A percentile compares a stretch with the other conserved stretches of the same genome.
phyloP scores from a whole-genome alignment of 1,139 yeast species.

The Candida tropicalis region DNA sequence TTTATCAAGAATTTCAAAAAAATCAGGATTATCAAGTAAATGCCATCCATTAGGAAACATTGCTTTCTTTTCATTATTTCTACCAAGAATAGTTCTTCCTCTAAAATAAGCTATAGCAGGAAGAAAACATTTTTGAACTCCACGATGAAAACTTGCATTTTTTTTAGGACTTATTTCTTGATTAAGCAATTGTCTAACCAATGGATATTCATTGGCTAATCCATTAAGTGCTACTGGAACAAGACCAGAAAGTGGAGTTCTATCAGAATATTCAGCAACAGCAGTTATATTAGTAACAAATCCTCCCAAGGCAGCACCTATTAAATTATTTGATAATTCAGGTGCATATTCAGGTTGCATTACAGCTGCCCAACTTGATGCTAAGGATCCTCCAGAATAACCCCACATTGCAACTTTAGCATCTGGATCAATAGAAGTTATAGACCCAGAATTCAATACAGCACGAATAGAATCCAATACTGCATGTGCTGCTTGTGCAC shows the following conservation, averaged over 20 bases:
- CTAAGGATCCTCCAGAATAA: slow-evolving; percentile 33
- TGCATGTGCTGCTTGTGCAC: slow-evolving; percentile 26
- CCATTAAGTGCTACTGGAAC: slow-evolving; percentile 30
- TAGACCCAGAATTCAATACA: slow-evolving; percentile 18
- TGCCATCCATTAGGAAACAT: slow-evolving; percentile 20
- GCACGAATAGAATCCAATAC: slow-evolving; percentile 27
- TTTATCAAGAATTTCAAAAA: slow-evolving; percentile 20
- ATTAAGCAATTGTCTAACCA: slow-evolving; percentile 7
- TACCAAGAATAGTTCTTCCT: slow-evolving; percentile 16
- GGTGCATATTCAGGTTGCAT: slow-evolving; percentile 38
- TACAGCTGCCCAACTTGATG: slow-evolving; percentile 32
- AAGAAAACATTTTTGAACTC: slow-evolving; percentile 8
- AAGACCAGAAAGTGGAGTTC: slow-evolving; percentile 29
- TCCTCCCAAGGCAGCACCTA: slow-evolving; percentile 40
- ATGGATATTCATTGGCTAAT: slow-evolving; percentile 29
- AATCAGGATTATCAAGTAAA: slow-evolving; percentile 19
- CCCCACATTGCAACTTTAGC: slow-evolving; percentile 30
- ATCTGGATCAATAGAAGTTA: slow-evolving; percentile 23
- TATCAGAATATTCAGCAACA: slow-evolving; percentile 29
- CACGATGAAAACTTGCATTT: slow-evolving; percentile 1
- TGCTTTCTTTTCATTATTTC: slow-evolving; percentile 15
- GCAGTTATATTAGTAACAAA: slow-evolving; percentile 28
- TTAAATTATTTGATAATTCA: slow-evolving; percentile 26
- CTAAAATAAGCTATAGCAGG: slow-evolving; percentile 15
- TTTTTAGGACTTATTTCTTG: slow-evolving; percentile 5